Base-by-base conservation (phyloP, 2,329 filamentous ascomycete species). In the Coniosporium tulheliwenetii region DNA sequence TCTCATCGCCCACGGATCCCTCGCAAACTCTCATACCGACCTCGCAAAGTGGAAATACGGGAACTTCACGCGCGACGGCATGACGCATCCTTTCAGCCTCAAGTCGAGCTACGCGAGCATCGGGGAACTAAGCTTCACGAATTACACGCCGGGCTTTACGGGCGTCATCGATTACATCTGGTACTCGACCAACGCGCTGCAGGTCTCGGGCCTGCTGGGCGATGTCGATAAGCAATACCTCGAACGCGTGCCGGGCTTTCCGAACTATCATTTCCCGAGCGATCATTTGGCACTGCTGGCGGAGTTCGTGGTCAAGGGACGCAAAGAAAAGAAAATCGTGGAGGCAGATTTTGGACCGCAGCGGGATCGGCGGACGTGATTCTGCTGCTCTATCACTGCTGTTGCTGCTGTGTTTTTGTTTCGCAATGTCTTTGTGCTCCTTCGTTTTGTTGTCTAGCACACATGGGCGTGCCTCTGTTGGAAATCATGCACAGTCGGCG, bases 101-200 rank as follows among this genome's bases (percentile, higher is more conserved):
- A 85, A 91, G 54, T 94, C 91, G 15, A 79, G 86, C 2, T 98
- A 98, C 59, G 75, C 76, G 31, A 75, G 82, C 47, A 80, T 93
- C 40, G 82, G 86, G 43, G 85, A 94, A 57, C 66, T 96, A 51
- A 77, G 78, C 4, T 98, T 94, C 60, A 98, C 91, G 37, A 98
- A 98, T 62, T 98, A 96, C 62, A 93, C 86, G 10, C 87, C 91
- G 1, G 77, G 78, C n/a, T 98, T 95, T 63, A 75, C 77, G 39
- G 87, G 86, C 46, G 84, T 93, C 43, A 82, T 98, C 49, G 91
- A 98, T 59, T 95, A 96, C 61, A 85, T 98, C 53, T 96, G 87
- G 86, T 98, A 93, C 63, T 87, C 86, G 42, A 89, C 85, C 43
- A 94, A 91, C 60, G 78, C 81, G 15, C 69, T 95, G 36, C 83